Evolutionary conservation across 2,329 filamentous ascomycete genomes (phyloP), one percentile per base, ranked within the genome.

Genomic region (Colletotrichum tanaceti): DNA sequence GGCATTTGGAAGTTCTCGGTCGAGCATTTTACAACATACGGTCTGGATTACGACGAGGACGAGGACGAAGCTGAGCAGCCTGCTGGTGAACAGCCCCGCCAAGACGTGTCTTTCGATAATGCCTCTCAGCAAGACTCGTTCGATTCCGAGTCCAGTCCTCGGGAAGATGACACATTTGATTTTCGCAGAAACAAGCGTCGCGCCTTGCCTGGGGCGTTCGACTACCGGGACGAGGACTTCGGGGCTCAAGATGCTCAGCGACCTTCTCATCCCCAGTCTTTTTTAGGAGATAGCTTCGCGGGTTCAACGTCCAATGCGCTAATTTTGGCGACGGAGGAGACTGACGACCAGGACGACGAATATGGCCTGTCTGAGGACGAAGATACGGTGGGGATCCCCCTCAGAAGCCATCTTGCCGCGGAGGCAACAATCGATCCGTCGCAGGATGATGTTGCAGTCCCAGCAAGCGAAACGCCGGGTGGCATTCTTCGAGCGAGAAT

Each of bases 11-110:
- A 88, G 16, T 99, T 99, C 82, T 89, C 85, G 11, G 96, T 99
- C n/a, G 90, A 95, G 75, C 96, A 99, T 79, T 99, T 97, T 79
- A 98, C 95, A 1, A 97, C 94, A 1, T 99, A 99, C 76, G 94
- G 92, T 47, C 85, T 98, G 62, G 91, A 95, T 71, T 93, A 92
- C 47, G 92, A 94, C 52, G 91, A 93, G 35, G 90, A 92, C 58
- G 85, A 90, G 54, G 84, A 84, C 9, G 88, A 88, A 73, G 83
- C 85, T 70, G 80, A 67, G n/a, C 54, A 65, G 60, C 35, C 24
- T 22, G 38, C 35, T 13, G 38, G 38, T 24, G 43, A 43, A 14
- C 41, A 43, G 20, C 20, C 47, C 49, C 47, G 22, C 18, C 54
- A 62, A 4, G 24, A 57, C 2, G 13, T 16, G 3, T 43, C 55